A percentile compares a stretch with the other conserved stretches of the same genome.
phyloP scores from a whole-genome alignment of 2,329 filamentous ascomycete species.

The Monilinia laxa region DNA sequence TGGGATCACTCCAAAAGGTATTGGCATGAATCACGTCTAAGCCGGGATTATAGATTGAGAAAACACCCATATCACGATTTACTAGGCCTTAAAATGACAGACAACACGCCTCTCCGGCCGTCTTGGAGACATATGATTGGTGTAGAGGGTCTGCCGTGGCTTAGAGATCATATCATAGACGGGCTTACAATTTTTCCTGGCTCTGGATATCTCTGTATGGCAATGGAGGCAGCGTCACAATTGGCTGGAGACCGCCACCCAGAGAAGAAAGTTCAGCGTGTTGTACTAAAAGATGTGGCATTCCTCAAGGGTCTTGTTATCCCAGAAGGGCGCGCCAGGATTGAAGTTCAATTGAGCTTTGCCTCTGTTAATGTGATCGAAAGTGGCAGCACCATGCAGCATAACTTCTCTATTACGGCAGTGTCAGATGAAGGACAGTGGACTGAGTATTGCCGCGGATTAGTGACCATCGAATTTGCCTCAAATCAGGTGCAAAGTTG shows the following conservation, averaged over 20 bases:
- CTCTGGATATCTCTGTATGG: slow-evolving; percentile 39
- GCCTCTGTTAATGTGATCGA: no score
- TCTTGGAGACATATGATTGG: slow-evolving; percentile 4
- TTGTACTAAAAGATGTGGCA: no score
- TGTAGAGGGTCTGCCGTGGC: not conserved
- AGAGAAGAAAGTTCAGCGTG: not conserved
- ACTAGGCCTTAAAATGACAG: not conserved
- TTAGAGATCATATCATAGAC: slow-evolving; percentile 50
- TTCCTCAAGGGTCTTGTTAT: no score
- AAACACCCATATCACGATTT: not conserved
- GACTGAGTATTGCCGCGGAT: no score
- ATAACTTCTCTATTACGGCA: no score
- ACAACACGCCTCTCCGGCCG: not conserved
- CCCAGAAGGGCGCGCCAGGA: no score
- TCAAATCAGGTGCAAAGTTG: no score
- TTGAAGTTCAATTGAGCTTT: no score
- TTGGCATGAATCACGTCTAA: slow-evolving; percentile 54
- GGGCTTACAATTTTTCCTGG: slow-evolving; percentile 39
- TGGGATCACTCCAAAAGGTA: slow-evolving; percentile 54
- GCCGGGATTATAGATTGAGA: slow-evolving; percentile 40
- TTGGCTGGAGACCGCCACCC: not conserved
- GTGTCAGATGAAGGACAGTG: no score
- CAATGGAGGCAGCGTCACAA: slow-evolving; percentile 35
- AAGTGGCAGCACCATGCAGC: no score
- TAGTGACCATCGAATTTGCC: no score